Percentiles rank a stretch among this genome's conserved stretches.
Conservation (phyloP, 805 yeast genomes). For the Priceomyces medius region DNA sequence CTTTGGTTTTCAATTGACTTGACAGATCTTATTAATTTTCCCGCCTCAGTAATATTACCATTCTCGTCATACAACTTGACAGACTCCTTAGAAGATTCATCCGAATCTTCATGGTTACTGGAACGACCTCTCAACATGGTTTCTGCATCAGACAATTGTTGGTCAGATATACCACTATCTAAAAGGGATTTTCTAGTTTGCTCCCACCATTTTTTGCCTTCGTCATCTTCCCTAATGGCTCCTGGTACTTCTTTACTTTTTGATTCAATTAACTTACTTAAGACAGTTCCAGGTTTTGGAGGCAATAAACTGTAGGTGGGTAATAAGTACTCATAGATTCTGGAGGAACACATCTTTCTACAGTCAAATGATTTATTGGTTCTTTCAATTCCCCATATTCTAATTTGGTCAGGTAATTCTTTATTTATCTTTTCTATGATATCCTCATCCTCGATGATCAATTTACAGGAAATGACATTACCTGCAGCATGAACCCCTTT, state of each 20-base stretch:
- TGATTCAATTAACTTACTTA: conserved; percentile 58
- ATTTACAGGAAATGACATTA: conserved; percentile 78
- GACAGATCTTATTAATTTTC: conserved; percentile 46
- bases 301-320: conserved; percentile 90
- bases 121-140: conserved; percentile 29
- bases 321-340: conserved; percentile 89
- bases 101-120: conserved; percentile 6
- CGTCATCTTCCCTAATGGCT: conserved; percentile 58
- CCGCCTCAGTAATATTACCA: conserved; percentile 34
- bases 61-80: conserved; percentile 29
- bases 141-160: conserved; percentile 31
- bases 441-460: conserved; percentile 80
- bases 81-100: conserved; percentile 5
- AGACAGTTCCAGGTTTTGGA: conserved; percentile 74
- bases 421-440: conserved; percentile 71
- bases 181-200: conserved; percentile 36
- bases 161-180: conserved; percentile 12
- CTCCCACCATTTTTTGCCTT: conserved; percentile 76
- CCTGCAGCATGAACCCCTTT: conserved; percentile 99
- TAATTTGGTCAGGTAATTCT: conserved; percentile 76
- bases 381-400: conserved; percentile 91
- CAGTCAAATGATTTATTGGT: conserved; percentile 91
- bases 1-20: conserved; percentile 64
- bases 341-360: conserved; percentile 91
- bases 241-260: conserved; percentile 59